Evolutionary conservation across 106 monocot species (phyloP).

Genomic region (Chionographis japonica): DNA sequence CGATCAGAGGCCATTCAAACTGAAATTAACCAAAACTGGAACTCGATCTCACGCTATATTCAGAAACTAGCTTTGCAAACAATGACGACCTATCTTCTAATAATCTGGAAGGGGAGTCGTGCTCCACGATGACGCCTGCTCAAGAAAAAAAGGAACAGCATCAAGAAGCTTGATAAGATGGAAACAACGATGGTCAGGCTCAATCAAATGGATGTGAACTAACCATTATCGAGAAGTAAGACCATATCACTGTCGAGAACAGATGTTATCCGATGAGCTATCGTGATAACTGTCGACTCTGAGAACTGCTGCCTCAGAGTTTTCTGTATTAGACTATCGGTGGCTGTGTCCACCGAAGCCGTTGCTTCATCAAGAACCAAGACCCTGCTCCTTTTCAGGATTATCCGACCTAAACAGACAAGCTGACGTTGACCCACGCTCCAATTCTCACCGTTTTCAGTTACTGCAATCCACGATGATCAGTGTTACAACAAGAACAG

Average conservation of each 20-base stretch:
- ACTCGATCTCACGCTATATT: constrained; percentile 61
- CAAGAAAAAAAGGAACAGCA: neutral
- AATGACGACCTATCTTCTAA: constrained; percentile 58
- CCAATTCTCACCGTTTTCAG: constrained; percentile 94
- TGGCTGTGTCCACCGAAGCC: constrained; percentile 64
- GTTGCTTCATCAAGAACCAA: constrained; percentile 95
- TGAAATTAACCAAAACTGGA: neutral
- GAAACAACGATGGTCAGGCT: neutral
- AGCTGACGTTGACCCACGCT: constrained; percentile 90
- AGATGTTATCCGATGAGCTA: constrained; percentile 93
- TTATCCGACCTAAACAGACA: constrained; percentile 68
- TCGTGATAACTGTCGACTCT: constrained; percentile 69
- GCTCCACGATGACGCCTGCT: constrained; percentile 58
- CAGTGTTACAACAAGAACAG: neutral
- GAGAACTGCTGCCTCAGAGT: constrained; percentile 49
- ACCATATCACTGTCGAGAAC: constrained; percentile 88
- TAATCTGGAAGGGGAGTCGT: constrained; percentile 46
- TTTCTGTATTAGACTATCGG: constrained; percentile 51
- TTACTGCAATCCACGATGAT: constrained; percentile 34
- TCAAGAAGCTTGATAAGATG: neutral
- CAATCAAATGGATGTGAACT: neutral
- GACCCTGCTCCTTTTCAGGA: constrained; percentile 71
- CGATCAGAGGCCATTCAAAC: too few relatives aligned
- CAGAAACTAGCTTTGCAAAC: constrained; percentile 73
- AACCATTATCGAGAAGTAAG: constrained; percentile 81